phyloP scores from a whole-genome alignment of 2,329 filamentous ascomycete genomes.

The Tolypocladium ophioglossoides region DNA sequence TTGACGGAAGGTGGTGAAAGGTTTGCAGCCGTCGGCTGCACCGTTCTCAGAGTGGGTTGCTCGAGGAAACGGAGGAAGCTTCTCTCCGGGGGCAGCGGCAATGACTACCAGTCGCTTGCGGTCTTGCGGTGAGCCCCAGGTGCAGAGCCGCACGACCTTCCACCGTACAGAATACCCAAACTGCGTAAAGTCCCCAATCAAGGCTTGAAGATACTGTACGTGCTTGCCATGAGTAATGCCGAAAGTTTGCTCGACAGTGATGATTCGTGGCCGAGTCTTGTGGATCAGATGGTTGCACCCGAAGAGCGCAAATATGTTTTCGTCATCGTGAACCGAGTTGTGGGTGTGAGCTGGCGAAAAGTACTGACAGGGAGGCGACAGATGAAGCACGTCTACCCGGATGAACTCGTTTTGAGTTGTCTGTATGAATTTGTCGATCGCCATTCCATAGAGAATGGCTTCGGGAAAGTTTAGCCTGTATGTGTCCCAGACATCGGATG shows the following conservation, averaged over 20 bases:
- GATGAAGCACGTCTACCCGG: constrained; percentile 57
- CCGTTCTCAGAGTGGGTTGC: constrained; percentile 44
- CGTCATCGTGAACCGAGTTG: constrained; percentile 57
- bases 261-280: constrained; percentile 51
- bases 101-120: constrained; percentile 45
- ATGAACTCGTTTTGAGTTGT: constrained; percentile 15
- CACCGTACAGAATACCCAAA: constrained; percentile 61
- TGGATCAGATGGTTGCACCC: constrained; percentile 44
- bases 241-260: constrained; percentile 72
- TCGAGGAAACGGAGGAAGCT: constrained; percentile 52
- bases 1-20: constrained; percentile 32
- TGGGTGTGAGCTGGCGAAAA: constrained; percentile 64
- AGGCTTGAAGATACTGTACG: constrained; percentile 41
- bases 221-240: constrained; percentile 49
- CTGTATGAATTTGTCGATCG: constrained; percentile 38
- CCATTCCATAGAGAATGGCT: constrained; percentile 34
- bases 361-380: constrained; percentile 69
- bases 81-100: constrained; percentile 57
- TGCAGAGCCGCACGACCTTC: constrained; percentile 43
- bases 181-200: constrained; percentile 55
- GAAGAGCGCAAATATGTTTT: constrained; percentile 52
- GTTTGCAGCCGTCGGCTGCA: constrained; percentile 17
- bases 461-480: constrained; percentile 49
- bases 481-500: constrained; percentile 42
- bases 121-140: constrained; percentile 40